Base-by-base conservation (phyloP, 2,329 filamentous ascomycete species). In the Calonectria henricotiae region DNA sequence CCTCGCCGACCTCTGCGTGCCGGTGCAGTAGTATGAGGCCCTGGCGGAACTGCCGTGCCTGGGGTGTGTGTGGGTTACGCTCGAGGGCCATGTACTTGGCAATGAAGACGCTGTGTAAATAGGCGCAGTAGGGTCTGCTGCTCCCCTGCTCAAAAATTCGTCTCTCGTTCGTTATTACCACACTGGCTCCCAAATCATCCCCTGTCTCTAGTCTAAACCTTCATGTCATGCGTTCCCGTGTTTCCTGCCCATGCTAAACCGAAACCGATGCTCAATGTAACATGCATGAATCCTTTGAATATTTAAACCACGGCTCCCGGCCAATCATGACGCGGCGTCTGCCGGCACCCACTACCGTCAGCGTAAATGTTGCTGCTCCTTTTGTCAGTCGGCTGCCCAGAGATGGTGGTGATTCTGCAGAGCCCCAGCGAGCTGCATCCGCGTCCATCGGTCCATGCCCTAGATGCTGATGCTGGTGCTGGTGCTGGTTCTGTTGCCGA, bases 401-500 rank as follows among this genome's bases (percentile, higher is more conserved):
- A 37, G 37, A 11, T 23, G 43, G 8, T 23, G 43, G n/a, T 11
- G n/a, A 46, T 46, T n/a, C 43, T 23, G n/a, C n/a, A 23, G 51
- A 37, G 32, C 32, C 51, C 51, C 13, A 58, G 51, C 51, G 35
- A 46, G n/a, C 43, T 46, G 13, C 51, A 7, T 58, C 32, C 51
- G 51, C 32, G 51, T 25, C 51, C n/a, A 7, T 46, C n/a, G 43
- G 43, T 23, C n/a, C 20, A 17, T 12, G 11, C 11, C n/a, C n/a
- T 46, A 46, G 43, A 46, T 46, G n/a, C 23, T 46, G 43, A 46
- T 46, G 43, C 11, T 37, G 51, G 11, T 17, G 51, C 32, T 58
- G 43, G 5, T 37, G 51, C n/a, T 17, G 51, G 51, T 58, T n/a
- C 43, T 39, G 51, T 58, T 58, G 51, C 20, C 37, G 20, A 58